A percentile compares a stretch with the other conserved stretches of the same genome.
Conservation (phyloP, 495 filamentous ascomycete species). For the Physcia stellaris region DNA sequence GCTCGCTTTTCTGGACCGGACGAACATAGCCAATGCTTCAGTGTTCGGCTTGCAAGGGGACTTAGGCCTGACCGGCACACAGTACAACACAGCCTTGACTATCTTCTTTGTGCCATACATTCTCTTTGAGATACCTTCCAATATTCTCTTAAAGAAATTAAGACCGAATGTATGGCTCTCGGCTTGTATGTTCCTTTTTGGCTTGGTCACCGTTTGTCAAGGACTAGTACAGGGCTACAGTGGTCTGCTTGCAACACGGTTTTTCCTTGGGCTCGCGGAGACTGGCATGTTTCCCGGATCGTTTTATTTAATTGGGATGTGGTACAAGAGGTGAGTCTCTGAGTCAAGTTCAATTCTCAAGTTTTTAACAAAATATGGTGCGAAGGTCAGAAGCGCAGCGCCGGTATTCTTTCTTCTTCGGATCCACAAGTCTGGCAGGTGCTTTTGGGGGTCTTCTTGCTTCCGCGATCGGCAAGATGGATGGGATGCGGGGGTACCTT, state of each 20-base stretch:
- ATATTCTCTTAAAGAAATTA: slow-evolving; percentile 70
- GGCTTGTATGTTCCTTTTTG: slow-evolving; percentile 72
- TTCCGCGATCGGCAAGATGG: slow-evolving; percentile 68
- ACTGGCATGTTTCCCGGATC: slow-evolving; percentile 77
- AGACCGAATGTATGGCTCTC: slow-evolving; percentile 74
- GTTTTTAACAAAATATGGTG: too few relatives aligned
- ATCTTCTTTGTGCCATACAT: slow-evolving; percentile 74
- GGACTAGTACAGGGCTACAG: slow-evolving; percentile 66
- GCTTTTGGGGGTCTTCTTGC: slow-evolving; percentile 80
- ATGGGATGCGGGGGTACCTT: slow-evolving; percentile 45
- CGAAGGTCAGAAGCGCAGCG: slow-evolving; percentile 74
- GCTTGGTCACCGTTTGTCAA: slow-evolving; percentile 61
- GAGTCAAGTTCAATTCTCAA: too few relatives aligned
- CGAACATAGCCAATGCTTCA: slow-evolving; percentile 57
- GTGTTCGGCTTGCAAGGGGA: slow-evolving; percentile 27
- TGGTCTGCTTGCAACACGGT: slow-evolving; percentile 68
- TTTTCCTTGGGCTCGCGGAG: slow-evolving; percentile 81
- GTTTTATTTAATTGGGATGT: slow-evolving; percentile 75
- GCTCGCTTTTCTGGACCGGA: slow-evolving; percentile 74
- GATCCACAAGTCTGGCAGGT: slow-evolving; percentile 65
- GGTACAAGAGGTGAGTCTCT: slow-evolving; percentile 92
- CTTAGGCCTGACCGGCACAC: slow-evolving; percentile 33
- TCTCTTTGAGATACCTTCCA: slow-evolving; percentile 57
- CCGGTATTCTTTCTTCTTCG: slow-evolving; percentile 84
- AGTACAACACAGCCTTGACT: slow-evolving; percentile 54